These are phyloP conservation scores for Phaeosphaeriaceae sp. DNA, from an alignment of 2,329 filamentous ascomycete species.

Conservation along the genomic window DNA sequence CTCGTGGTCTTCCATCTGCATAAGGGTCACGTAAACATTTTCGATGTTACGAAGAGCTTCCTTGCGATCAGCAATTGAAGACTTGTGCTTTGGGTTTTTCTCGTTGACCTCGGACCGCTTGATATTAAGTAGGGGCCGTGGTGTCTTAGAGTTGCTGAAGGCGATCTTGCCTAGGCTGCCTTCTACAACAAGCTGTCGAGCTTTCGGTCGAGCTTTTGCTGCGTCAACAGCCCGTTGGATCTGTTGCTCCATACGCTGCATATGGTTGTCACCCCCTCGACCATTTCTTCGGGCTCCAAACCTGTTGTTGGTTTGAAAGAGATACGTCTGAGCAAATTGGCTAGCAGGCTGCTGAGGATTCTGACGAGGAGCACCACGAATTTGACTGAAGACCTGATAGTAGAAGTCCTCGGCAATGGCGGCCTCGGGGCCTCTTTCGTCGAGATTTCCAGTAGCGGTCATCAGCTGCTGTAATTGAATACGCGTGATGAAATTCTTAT, in stretches of 20 bases:
- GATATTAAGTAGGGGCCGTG: conserved; percentile 92
- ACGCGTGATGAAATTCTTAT: conserved; percentile 98
- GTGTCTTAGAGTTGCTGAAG: conserved; percentile 98
- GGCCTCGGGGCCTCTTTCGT: conserved; percentile 79
- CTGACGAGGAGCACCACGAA: conserved; percentile 85
- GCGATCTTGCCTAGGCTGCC: conserved; percentile 97
- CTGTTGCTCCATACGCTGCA: conserved; percentile 99
- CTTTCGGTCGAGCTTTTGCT: conserved; percentile 96
- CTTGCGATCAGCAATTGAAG: conserved; percentile 75
- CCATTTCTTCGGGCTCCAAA: conserved; percentile 78
- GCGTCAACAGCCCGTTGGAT: conserved; percentile 97
- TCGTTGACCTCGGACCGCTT: conserved; percentile 79
- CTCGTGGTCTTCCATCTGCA: conserved; percentile 94
- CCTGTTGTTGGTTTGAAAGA: conserved; percentile 91
- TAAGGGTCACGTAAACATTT: conserved; percentile 82
- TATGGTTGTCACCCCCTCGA: conserved; percentile 90
- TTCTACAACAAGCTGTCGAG: conserved; percentile 94
- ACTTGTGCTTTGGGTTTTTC: conserved; percentile 49
- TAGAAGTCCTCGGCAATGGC: conserved; percentile 94
- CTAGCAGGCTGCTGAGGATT: conserved; percentile 92
- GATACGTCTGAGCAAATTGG: conserved; percentile 96
- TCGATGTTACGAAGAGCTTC: conserved; percentile 86
- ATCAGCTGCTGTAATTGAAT: conserved; percentile 98
- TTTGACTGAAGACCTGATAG: conserved; percentile 96
- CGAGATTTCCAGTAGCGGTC: conserved; percentile 85